Percentiles rank a stretch among this genome's conserved stretches.
These are phyloP conservation scores for Cyclotella baltica DNA, from an alignment of 108 stramenopile genomes.

Conservation along the genomic window DNA sequence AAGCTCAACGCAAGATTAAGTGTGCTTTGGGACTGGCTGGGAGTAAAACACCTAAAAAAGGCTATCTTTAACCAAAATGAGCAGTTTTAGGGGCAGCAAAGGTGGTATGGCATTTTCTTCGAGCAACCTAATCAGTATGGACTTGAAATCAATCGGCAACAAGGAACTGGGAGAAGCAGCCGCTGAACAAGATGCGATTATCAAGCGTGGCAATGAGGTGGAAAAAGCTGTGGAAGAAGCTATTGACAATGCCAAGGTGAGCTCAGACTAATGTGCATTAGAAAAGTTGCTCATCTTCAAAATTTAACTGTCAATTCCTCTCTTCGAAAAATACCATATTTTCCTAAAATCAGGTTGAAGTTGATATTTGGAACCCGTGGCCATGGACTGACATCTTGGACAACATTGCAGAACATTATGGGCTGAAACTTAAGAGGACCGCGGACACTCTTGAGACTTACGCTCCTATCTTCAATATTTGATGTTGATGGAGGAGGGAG, in stretches of 20 bases:
- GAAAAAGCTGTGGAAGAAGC: conserved; percentile 8
- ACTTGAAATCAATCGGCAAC: background rate
- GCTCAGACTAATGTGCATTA: no score
- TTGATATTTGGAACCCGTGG: conserved; percentile 24
- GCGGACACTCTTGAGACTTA: conserved; percentile 1
- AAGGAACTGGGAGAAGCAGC: conserved; percentile 2
- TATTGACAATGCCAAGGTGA: background rate
- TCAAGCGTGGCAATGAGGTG: conserved; percentile 8
- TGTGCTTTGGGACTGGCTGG: background rate
- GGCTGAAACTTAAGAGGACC: background rate
- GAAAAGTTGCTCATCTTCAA: no score
- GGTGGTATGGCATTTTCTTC: background rate
- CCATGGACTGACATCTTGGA: conserved; percentile 19
- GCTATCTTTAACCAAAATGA: no score
- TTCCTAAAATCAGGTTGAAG: no score
- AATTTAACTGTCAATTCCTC: no score
- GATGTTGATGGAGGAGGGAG: conserved; percentile 20
- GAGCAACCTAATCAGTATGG: background rate
- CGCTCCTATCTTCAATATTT: conserved; percentile 7
- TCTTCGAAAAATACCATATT: no score
- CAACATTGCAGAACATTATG: conserved; percentile 15
- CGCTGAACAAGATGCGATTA: conserved; percentile 15
- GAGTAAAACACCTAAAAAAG: no score
- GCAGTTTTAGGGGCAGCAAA: no score
- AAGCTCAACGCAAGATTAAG: conserved; percentile 13